Evolutionary conservation across 495 filamentous ascomycete species (phyloP), one percentile per base, ranked within the genome.

Genomic region (Aspergillus funiculosus): DNA sequence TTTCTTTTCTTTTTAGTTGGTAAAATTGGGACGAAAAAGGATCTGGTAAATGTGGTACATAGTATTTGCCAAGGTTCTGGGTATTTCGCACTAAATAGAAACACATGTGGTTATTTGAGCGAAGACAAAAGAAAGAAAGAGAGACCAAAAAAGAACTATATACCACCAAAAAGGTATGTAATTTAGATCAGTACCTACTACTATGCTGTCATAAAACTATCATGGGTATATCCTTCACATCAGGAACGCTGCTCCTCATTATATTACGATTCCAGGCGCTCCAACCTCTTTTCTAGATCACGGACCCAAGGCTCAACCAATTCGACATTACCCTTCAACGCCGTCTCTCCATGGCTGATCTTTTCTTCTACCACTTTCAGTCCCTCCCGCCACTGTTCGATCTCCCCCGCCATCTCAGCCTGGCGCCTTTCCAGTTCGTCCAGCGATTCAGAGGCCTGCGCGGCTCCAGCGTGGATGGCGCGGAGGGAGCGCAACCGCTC

Each of bases 251-350:
- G 19, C 6, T n/a, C 3, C 24, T 40, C 11, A 7, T 25, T 40
- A 22, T 40, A 25, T 34, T 34, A 8, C 11, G 21, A 19, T 29
- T 59, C 67, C 52, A 85, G 59, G 39, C 72, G 72, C 13, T 71
- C 74, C 60, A 94, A 75, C 61, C 82, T 83, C 48, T 70, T 74
- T 68, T 98, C 92, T 27, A 98, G 62, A 28, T 85, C 86, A 62
- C 83, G 86, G 11, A 98, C 88, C 91, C 90, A 95, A 31, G 77
- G 80, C 51, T 89, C 84, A 27, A 97, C 81, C 13, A 84, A 74
- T 39, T 81, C 80, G 58, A 89, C 81, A 61, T 98, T 97, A 22
- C 70, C 74, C 50, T 74, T 75, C 64, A 91, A 78, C n/a, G 78
- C 73, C 17, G 72, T 71, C 58, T 87, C 82, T 9, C 81, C 81